phyloP scores from a whole-genome alignment of 768 basidiomycete species.

The Myochromella boudieri region DNA sequence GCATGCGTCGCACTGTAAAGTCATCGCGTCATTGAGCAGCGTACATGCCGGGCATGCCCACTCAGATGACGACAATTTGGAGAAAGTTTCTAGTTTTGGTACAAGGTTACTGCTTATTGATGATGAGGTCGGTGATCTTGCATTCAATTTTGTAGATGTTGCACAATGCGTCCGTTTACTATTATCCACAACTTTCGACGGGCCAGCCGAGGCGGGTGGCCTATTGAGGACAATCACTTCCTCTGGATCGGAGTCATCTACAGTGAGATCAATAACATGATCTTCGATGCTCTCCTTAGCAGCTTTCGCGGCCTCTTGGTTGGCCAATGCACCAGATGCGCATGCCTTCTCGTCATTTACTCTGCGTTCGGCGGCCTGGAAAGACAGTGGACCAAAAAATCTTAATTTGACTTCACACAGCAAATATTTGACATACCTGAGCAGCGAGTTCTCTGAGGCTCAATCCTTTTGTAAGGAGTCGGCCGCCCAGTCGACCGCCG shows the following conservation, averaged over 20 bases:
- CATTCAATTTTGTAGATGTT: conserved; percentile 8
- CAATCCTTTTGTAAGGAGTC: conserved; percentile 36
- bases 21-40: conserved; percentile 51
- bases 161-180: conserved; percentile 9
- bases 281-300: conserved; percentile 62
- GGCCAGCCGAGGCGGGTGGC: conserved; percentile 21
- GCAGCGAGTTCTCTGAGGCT: conserved; percentile 74
- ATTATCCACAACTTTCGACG: conserved; percentile 21
- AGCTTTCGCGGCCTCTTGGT: conserved; percentile 68
- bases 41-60: conserved; percentile 68
- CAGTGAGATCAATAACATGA: conserved; percentile 61
- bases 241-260: conserved; percentile 37
- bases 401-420: too few relatives aligned
- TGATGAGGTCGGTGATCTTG: not conserved
- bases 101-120: too few relatives aligned
- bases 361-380: conserved; percentile 85
- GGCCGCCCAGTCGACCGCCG: conserved; percentile 60
- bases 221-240: conserved; percentile 31
- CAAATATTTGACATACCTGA: conserved; percentile 56
- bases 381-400: too few relatives aligned
- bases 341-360: conserved; percentile 74
- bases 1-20: conserved; percentile 66
- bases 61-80: conserved; percentile 19
- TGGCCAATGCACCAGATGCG: conserved; percentile 54
- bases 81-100: too few relatives aligned